phyloP scores from a whole-genome alignment of 441 rosid species.

The Theobroma grandiflorum region DNA sequence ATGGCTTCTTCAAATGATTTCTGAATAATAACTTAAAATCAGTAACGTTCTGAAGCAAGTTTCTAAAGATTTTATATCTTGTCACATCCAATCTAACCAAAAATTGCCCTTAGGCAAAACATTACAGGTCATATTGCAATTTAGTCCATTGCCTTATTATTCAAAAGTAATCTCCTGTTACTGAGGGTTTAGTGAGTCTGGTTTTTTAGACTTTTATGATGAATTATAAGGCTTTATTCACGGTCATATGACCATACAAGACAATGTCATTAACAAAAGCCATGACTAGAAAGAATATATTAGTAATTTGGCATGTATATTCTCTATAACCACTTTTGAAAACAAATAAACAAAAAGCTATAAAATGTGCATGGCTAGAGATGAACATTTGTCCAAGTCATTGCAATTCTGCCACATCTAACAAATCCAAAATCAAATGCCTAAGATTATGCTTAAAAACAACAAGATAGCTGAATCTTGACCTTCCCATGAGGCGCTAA shows the following conservation, averaged over 20 bases:
- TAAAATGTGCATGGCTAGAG: not conserved
- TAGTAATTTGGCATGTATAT: not conserved
- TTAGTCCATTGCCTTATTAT: not conserved
- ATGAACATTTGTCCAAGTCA: not conserved
- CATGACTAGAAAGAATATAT: not conserved
- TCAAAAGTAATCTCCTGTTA: not conserved
- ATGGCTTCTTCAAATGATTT: conserved; percentile 88
- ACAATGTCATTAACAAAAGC: not conserved
- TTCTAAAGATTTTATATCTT: not conserved
- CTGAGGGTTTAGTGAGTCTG: not conserved
- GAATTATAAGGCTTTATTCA: not conserved
- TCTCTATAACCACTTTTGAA: not conserved
- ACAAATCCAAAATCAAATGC: not conserved
- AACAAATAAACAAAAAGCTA: not conserved
- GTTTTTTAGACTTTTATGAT: not conserved
- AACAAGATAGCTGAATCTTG: not conserved
- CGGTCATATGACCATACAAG: not conserved
- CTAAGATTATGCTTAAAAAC: not conserved
- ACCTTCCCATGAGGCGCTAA: not conserved
- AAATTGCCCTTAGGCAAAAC: not conserved
- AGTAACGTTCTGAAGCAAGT: not conserved
- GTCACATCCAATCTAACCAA: not conserved
- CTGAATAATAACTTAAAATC: conserved; percentile 43
- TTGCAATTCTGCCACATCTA: not conserved
- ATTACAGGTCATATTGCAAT: not conserved